These are phyloP conservation scores for Raddia distichophylla DNA, from an alignment of 176 grass and related monocot genomes.

Conservation along the genomic window DNA sequence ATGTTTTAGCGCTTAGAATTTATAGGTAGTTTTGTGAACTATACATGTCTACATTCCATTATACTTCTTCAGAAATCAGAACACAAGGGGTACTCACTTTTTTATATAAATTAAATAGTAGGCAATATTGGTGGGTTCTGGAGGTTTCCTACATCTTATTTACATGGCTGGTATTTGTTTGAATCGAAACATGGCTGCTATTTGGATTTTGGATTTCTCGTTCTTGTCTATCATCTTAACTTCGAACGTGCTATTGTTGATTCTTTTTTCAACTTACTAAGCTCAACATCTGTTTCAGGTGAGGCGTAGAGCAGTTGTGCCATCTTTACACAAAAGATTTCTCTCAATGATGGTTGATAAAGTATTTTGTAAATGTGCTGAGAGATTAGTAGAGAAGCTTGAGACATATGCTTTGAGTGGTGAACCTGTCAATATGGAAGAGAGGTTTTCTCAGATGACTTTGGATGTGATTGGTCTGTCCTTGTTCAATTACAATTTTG, in stretches of 20 bases:
- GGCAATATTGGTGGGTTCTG: not conserved
- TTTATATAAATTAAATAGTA: not conserved
- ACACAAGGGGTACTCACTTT: not conserved
- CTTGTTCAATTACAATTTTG: slow-evolving; percentile 99
- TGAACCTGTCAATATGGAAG: slow-evolving; percentile 91
- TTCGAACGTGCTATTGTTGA: not conserved
- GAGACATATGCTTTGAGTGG: slow-evolving; percentile 63
- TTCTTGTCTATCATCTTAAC: not conserved
- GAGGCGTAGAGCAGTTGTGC: slow-evolving; percentile 79
- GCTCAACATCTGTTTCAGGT: slow-evolving; percentile 53
- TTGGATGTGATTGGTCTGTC: slow-evolving; percentile 94
- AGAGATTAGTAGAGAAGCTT: slow-evolving; percentile 92
- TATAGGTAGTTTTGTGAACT: not conserved
- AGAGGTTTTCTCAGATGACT: slow-evolving; percentile 89
- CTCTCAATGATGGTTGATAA: slow-evolving; percentile 90
- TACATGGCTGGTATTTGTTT: not conserved
- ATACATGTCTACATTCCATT: not conserved
- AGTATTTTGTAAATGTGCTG: slow-evolving; percentile 84
- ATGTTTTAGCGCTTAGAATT: not conserved
- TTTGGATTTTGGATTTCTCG: slow-evolving; percentile 16
- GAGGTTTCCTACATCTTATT: not conserved
- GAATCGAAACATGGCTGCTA: not conserved
- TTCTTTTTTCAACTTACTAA: slow-evolving; percentile 32
- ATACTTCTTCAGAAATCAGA: not conserved
- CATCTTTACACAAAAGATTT: slow-evolving; percentile 92